Evolutionary conservation across 805 yeast species (phyloP).

Genomic region (Wickerhamomyces bovis): DNA sequence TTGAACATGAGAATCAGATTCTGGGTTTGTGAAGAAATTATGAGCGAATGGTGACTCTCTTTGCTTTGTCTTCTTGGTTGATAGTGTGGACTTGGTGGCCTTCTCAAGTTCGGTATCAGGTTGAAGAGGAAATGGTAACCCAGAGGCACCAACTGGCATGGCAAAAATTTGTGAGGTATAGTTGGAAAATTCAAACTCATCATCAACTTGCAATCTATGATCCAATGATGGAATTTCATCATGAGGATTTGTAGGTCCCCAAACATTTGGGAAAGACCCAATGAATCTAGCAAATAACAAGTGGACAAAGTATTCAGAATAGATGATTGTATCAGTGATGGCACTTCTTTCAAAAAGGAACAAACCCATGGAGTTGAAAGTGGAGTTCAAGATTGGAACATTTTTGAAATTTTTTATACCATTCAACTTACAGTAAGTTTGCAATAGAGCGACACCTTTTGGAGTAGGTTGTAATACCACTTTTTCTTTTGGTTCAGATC

Average conservation of each 20-base stretch:
- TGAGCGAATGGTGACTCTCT: slow-evolving; percentile 64
- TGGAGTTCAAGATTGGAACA: slow-evolving; percentile 47
- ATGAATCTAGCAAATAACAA: slow-evolving; percentile 56
- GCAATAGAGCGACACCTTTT: slow-evolving; percentile 74
- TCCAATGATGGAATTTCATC: slow-evolving; percentile 40
- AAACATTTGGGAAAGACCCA: slow-evolving; percentile 65
- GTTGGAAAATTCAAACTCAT: slow-evolving; percentile 30
- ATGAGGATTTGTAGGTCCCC: slow-evolving; percentile 52
- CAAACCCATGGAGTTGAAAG: slow-evolving; percentile 66
- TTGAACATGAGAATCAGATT: slow-evolving; percentile 74
- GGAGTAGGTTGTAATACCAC: slow-evolving; percentile 77
- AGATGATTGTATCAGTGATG: slow-evolving; percentile 49
- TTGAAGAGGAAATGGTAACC: background rate
- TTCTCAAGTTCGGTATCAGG: background rate
- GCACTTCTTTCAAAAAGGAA: slow-evolving; percentile 61
- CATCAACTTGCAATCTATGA: slow-evolving; percentile 27
- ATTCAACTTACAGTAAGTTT: slow-evolving; percentile 48
- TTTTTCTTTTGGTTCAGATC: slow-evolving; percentile 37
- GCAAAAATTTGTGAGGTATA: slow-evolving; percentile 9
- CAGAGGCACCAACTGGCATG: background rate
- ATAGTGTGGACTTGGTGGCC: background rate
- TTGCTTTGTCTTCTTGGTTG: slow-evolving; percentile 6
- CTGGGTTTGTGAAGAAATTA: slow-evolving; percentile 80
- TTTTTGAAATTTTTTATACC: slow-evolving; percentile 39
- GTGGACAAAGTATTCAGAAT: slow-evolving; percentile 58